Evolutionary conservation across 495 filamentous ascomycete species (phyloP).

Genomic region (Penicillium parvum): DNA sequence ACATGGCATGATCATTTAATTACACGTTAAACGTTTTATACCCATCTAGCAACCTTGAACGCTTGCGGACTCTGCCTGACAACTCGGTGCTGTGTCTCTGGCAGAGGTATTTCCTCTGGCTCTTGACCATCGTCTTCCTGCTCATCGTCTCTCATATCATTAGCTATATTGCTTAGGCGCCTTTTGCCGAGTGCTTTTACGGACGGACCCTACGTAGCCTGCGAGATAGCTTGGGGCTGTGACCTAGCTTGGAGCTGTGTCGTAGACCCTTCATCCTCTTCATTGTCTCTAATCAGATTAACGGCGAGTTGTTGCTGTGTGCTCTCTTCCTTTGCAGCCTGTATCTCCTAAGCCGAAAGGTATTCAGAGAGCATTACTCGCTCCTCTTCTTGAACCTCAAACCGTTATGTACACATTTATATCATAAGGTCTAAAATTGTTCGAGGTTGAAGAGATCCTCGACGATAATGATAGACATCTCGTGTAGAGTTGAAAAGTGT

Average conservation of each 20-base stretch:
- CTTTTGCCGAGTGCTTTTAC: too few species aligned
- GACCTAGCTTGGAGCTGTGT: background rate
- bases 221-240: slow-evolving; percentile 1
- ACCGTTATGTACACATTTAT: background rate
- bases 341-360: slow-evolving; percentile 3
- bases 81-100: too few species aligned
- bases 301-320: slow-evolving; percentile 1
- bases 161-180: too few species aligned
- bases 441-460: background rate
- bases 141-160: too few species aligned
- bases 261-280: slow-evolving; percentile 1
- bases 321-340: slow-evolving; percentile 3
- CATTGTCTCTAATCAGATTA: slow-evolving; percentile 1
- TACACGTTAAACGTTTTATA: too few species aligned
- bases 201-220: too few species aligned
- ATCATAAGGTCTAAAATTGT: slow-evolving; percentile 1
- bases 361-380: slow-evolving; percentile 3
- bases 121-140: too few species aligned
- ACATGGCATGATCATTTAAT: too few species aligned
- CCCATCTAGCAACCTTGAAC: too few species aligned
- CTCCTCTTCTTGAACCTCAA: slow-evolving; percentile 1
- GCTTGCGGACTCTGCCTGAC: too few species aligned
- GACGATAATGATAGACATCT: slow-evolving; percentile 14
- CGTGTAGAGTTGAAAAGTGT: slow-evolving; percentile 15
- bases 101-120: too few species aligned